These are phyloP conservation scores for Chlorociboria aeruginascens DNA, from an alignment of 495 filamentous ascomycete genomes.

Conservation along the genomic window DNA sequence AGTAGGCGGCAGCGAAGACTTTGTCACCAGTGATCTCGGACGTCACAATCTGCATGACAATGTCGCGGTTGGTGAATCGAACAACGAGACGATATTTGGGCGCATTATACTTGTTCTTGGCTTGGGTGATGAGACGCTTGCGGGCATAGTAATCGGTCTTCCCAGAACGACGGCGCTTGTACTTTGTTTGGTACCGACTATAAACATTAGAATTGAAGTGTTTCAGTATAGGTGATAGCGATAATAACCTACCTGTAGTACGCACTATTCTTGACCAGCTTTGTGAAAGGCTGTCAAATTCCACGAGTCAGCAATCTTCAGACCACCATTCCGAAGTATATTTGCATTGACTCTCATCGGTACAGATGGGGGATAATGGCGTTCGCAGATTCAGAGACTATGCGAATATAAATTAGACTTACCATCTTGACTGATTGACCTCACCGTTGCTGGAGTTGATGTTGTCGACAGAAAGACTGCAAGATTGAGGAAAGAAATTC, in stretches of 20 bases:
- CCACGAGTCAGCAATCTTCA: slow-evolving; percentile 95
- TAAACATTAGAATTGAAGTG: slow-evolving; percentile 14
- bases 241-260: slow-evolving; percentile 75
- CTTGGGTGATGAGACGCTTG: slow-evolving; percentile 98
- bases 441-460: slow-evolving; percentile 17
- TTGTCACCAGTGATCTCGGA: slow-evolving; percentile 98
- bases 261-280: slow-evolving; percentile 88
- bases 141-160: slow-evolving; percentile 99
- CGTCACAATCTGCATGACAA: slow-evolving; percentile 93
- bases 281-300: slow-evolving; percentile 70
- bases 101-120: slow-evolving; percentile 99
- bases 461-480: slow-evolving; percentile 10
- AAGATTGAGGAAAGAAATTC: slow-evolving; percentile 5
- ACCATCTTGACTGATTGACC: slow-evolving; percentile 46
- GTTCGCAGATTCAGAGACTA: slow-evolving; percentile 2
- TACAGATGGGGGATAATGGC: neutral
- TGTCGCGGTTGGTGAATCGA: slow-evolving; percentile 99
- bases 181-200: slow-evolving; percentile 99
- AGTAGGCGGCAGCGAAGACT: slow-evolving; percentile 85
- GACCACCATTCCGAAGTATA: slow-evolving; percentile 46
- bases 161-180: slow-evolving; percentile 88
- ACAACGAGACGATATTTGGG: slow-evolving; percentile 99
- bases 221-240: neutral
- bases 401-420: slow-evolving; percentile 26
- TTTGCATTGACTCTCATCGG: neutral